Evolutionary conservation across 805 yeast genomes (phyloP).

Genomic region (Kregervanrija fluxuum): DNA sequence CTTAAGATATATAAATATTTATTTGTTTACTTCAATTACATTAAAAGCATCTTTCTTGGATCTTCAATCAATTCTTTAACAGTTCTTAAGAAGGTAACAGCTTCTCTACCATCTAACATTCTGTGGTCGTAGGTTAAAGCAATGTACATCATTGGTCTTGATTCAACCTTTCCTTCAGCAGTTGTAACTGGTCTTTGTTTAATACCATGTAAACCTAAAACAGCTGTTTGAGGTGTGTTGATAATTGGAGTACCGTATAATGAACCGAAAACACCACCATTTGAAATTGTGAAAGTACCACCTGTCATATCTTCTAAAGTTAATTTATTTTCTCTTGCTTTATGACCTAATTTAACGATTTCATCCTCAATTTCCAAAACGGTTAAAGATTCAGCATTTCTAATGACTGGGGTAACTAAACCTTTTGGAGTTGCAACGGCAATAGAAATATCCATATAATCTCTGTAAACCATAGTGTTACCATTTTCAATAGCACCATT

Average conservation of each 20-base stretch:
- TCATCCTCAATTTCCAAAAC: slow-evolving; percentile 87
- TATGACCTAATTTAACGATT: slow-evolving; percentile 71
- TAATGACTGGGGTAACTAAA: slow-evolving; percentile 93
- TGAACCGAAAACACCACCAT: slow-evolving; percentile 99
- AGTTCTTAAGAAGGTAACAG: slow-evolving; percentile 91
- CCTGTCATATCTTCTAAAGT: slow-evolving; percentile 98
- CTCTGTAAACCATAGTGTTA: slow-evolving; percentile 92
- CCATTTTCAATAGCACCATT: slow-evolving; percentile 91
- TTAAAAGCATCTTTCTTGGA: slow-evolving; percentile 93
- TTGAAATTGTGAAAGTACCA: slow-evolving; percentile 97
- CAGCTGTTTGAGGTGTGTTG: slow-evolving; percentile 97
- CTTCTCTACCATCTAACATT: slow-evolving; percentile 97
- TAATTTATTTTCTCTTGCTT: slow-evolving; percentile 95
- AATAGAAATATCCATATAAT: slow-evolving; percentile 89
- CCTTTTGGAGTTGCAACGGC: slow-evolving; percentile 99
- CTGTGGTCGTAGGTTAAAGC: slow-evolving; percentile 98
- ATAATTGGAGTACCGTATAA: slow-evolving; percentile 97
- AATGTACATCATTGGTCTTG: slow-evolving; percentile 99
- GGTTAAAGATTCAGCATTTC: slow-evolving; percentile 89
- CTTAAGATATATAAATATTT: too few relatives aligned
- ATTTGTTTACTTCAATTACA: slow-evolving; percentile 10
- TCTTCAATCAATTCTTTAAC: slow-evolving; percentile 97
- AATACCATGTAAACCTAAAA: slow-evolving; percentile 93
- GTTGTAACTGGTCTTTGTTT: slow-evolving; percentile 92
- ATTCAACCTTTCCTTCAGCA: slow-evolving; percentile 89